These are phyloP conservation scores for Diplotaxis tenuifolia DNA, from an alignment of 345 rosid genomes.

Conservation along the genomic window DNA sequence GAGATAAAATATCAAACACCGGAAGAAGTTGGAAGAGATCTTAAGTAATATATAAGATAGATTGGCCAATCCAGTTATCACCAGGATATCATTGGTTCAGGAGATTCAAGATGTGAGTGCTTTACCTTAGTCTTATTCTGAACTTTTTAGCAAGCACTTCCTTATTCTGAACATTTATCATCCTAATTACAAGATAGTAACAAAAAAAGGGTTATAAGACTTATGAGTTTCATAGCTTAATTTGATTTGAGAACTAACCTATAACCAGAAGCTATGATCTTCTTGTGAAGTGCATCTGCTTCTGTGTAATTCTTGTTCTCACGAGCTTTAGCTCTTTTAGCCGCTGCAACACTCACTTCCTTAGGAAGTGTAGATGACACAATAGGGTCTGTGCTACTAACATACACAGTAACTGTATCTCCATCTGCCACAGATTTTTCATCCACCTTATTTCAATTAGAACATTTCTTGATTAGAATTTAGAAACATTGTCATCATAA, in stretches of 20 bases:
- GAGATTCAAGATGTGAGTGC: background rate
- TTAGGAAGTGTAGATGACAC: constrained; percentile 64
- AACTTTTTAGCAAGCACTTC: constrained; percentile 77
- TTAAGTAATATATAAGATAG: background rate
- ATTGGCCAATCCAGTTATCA: background rate
- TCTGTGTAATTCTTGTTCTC: constrained; percentile 48
- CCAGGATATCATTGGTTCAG: constrained; percentile 3
- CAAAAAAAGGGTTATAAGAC: background rate
- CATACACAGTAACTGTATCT: constrained; percentile 71
- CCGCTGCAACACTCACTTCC: constrained; percentile 56
- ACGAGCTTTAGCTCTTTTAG: constrained; percentile 58
- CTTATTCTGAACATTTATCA: constrained; percentile 30
- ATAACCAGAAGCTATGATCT: constrained; percentile 68
- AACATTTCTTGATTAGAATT: constrained; percentile 22
- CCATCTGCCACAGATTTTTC: constrained; percentile 76
- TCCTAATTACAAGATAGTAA: constrained; percentile 15
- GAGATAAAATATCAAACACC: background rate
- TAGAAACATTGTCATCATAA: constrained; percentile 2
- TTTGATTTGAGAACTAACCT: constrained; percentile 41
- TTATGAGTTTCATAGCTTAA: background rate
- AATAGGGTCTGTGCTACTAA: constrained; percentile 51
- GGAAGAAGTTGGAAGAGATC: background rate
- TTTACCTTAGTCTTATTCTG: constrained; percentile 74
- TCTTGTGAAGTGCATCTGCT: constrained; percentile 71
- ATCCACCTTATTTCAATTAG: constrained; percentile 62